Evolutionary conservation across 176 grass and related monocot species (phyloP), one percentile per base, ranked within the genome.

Genomic region (Carex cristatella): DNA sequence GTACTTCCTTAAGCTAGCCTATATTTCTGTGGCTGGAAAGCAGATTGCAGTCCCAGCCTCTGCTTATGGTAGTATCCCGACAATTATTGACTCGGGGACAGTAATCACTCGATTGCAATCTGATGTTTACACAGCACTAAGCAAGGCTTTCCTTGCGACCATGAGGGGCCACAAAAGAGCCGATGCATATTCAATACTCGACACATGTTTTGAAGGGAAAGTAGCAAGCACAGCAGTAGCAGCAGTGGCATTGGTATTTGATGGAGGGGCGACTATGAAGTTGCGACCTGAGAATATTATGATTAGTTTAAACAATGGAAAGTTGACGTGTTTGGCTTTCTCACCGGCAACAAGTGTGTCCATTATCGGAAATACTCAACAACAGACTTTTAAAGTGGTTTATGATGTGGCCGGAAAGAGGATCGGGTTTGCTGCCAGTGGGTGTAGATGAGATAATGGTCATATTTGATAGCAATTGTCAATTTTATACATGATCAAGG

Each of bases 361-460:
- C 12, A 85, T 85, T 44, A 85, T 90, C 67, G 89, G 89, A n/a
- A 90, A 90, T 69, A 71, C 46, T 44, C 89, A 90, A 75, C 89
- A 87, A 55, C 74, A 87, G 76, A 76, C 64, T 12, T 87, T 90
- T 33, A 76, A 58, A 13, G 80, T 90, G 40, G 82, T 78, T 15
- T 90, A 90, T 53, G 82, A 90, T 42, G 59, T 87, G 14, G 86
- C 59, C 0, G 15, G 42, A 37, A 79, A 75, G 42, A 87, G 81
- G 53, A 84, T 90, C 13, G 88, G 88, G 18, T 90, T 90, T 69
- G 80, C 80, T 1, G 18, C 81, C 42, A 40, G 51, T 11, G 88
- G 85, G 16, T 86, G 88, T 32, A 32, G 61, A 85, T 77, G 44
- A 70, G 46, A 67, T 49, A 31, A 49, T 27, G 10, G 37, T 81